phyloP scores from a whole-genome alignment of 768 basidiomycete genomes.

The Lactarius hengduanensis region DNA sequence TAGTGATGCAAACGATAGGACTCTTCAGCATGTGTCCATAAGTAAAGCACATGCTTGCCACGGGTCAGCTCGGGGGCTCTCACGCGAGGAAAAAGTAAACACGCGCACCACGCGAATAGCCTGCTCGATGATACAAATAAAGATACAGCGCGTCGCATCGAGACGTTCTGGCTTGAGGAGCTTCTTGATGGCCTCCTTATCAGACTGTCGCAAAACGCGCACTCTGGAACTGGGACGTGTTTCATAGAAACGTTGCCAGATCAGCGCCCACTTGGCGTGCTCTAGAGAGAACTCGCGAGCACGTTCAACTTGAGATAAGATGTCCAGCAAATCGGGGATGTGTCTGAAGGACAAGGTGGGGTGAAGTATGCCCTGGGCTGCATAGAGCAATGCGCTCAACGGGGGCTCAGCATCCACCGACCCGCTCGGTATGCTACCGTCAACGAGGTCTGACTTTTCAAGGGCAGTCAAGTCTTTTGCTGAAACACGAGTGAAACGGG shows the following conservation, averaged over 20 bases:
- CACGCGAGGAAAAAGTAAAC: neutral
- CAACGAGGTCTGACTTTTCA: slow-evolving; percentile 20
- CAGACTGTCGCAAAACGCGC: slow-evolving; percentile 22
- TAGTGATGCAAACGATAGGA: slow-evolving; percentile 23
- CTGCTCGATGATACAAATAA: slow-evolving; percentile 18
- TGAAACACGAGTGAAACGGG: neutral
- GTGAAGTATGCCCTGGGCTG: slow-evolving; percentile 17
- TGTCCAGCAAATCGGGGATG: slow-evolving; percentile 23
- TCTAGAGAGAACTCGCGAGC: slow-evolving; percentile 19
- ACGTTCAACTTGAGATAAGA: slow-evolving; percentile 26
- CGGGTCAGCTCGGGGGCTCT: neutral
- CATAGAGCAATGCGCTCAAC: slow-evolving; percentile 11
- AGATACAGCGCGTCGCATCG: slow-evolving; percentile 17
- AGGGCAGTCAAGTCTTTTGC: slow-evolving; percentile 6
- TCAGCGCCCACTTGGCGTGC: slow-evolving; percentile 24
- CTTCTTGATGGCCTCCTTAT: slow-evolving; percentile 19
- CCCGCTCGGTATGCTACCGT: slow-evolving; percentile 6
- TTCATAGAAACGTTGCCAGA: slow-evolving; percentile 24
- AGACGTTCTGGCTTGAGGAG: slow-evolving; percentile 23
- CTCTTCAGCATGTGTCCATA: slow-evolving; percentile 25
- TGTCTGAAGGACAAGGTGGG: slow-evolving; percentile 21
- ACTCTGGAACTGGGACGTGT: slow-evolving; percentile 13
- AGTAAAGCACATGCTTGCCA: slow-evolving; percentile 18
- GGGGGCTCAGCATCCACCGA: slow-evolving; percentile 10
- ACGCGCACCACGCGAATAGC: slow-evolving; percentile 13